Evolutionary conservation across 1,284 basidiomycete species (phyloP).

Genomic region (Papiliotrema flavescens): DNA sequence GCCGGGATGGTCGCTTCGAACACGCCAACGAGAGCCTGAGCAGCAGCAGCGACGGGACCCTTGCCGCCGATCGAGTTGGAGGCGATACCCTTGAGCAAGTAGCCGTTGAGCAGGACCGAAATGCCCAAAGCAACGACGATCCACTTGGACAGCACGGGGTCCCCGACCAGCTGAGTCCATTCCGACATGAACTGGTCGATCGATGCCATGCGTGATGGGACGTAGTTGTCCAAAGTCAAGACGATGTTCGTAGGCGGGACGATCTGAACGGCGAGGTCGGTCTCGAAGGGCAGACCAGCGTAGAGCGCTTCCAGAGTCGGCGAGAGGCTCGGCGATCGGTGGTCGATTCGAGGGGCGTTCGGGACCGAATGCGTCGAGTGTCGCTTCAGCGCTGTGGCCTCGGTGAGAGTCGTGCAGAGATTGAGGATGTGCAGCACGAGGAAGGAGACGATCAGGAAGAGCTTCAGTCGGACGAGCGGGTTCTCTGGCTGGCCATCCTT

Average conservation of each 20-base stretch:
- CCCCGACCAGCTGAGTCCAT: conserved; percentile 94
- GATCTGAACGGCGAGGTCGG: conserved; percentile 66
- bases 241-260: conserved; percentile 63
- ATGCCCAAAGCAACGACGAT: conserved; percentile 84
- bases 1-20: conserved; percentile 32
- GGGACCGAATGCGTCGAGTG: conserved; percentile 50
- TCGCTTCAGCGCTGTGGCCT: conserved; percentile 62
- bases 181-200: conserved; percentile 85
- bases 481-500: conserved; percentile 55
- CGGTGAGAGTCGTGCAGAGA: conserved; percentile 85
- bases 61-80: conserved; percentile 48
- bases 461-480: conserved; percentile 82
- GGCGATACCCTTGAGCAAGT: conserved; percentile 74
- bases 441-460: conserved; percentile 86
- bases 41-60: conserved; percentile 51
- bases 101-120: conserved; percentile 88
- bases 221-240: conserved; percentile 35
- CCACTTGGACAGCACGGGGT: conserved; percentile 94
- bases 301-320: conserved; percentile 61
- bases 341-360: conserved; percentile 32
- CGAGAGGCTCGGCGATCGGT: conserved; percentile 57
- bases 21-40: conserved; percentile 50
- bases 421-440: conserved; percentile 86
- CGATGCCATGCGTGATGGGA: conserved; percentile 47
- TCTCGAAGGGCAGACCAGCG: conserved; percentile 49